Percentiles rank a stretch among this genome's conserved stretches.
These are phyloP conservation scores for Arabidopsis lyrata DNA, from an alignment of 441 rosid genomes.

Conservation along the genomic window DNA sequence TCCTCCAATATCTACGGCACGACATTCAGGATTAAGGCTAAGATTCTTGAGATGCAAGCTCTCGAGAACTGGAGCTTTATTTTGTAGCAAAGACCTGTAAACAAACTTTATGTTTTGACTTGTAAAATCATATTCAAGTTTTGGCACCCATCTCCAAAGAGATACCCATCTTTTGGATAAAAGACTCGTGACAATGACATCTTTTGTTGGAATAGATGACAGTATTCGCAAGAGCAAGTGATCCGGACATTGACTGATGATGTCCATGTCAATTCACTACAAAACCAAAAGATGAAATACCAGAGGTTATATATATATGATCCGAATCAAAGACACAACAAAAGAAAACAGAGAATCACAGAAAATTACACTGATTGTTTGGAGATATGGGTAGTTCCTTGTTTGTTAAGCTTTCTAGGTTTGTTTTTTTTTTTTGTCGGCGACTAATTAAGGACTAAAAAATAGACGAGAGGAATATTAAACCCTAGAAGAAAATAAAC, in stretches of 20 bases:
- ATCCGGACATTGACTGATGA: constrained; percentile 2
- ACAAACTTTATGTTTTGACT: not conserved
- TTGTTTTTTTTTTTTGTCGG: not conserved
- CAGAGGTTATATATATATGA: not conserved
- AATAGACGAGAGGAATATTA: not conserved
- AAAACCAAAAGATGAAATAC: not conserved
- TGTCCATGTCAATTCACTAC: constrained; percentile 3
- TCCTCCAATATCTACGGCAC: not conserved
- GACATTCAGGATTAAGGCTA: not conserved
- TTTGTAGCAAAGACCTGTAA: not conserved
- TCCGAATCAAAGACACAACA: not conserved
- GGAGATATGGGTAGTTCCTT: not conserved
- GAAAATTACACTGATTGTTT: not conserved
- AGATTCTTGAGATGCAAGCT: not conserved
- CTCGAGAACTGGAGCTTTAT: not conserved
- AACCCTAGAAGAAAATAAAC: not conserved
- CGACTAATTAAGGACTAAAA: not conserved
- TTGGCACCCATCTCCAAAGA: not conserved
- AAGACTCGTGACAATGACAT: not conserved
- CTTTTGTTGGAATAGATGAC: not conserved
- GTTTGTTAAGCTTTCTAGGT: not conserved
- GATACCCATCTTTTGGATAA: not conserved
- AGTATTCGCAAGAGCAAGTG: constrained; percentile 3
- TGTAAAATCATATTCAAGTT: not conserved
- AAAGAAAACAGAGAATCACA: not conserved